These are phyloP conservation scores for Solanum pinnatisectum DNA, from an alignment of 257 asterid species.

Conservation along the genomic window DNA sequence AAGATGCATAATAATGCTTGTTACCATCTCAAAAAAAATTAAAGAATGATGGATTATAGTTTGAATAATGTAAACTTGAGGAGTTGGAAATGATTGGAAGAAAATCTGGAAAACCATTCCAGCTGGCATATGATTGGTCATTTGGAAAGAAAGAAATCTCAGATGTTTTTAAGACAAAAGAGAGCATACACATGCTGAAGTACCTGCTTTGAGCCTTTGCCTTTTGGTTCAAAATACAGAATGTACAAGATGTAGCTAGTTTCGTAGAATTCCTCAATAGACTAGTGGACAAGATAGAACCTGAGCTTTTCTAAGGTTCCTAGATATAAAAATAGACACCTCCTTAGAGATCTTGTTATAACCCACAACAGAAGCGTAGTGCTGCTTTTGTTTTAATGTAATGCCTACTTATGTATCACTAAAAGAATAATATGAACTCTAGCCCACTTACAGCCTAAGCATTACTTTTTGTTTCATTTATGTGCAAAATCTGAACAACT, in stretches of 20 bases:
- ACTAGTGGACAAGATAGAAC: background rate
- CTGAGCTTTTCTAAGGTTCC: background rate
- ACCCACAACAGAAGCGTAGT: background rate
- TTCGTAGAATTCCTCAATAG: background rate
- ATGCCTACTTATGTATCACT: background rate
- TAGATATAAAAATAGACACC: background rate
- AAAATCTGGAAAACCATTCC: background rate
- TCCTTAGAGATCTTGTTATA: background rate
- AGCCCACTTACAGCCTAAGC: background rate
- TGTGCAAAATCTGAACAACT: background rate
- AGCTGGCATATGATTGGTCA: background rate
- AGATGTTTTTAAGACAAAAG: background rate
- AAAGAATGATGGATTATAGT: background rate
- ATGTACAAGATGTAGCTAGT: background rate
- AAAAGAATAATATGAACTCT: background rate
- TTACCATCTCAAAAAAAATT: background rate
- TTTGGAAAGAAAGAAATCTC: background rate
- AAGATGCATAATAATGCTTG: background rate
- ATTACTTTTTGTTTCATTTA: background rate
- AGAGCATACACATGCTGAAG: background rate
- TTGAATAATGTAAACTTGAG: background rate
- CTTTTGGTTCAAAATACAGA: background rate
- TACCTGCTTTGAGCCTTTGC: too few relatives aligned
- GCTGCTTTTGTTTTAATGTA: background rate
- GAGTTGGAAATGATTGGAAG: background rate